These are phyloP conservation scores for Skeletonema marinoi DNA, from an alignment of 108 stramenopile species.

Conservation along the genomic window DNA sequence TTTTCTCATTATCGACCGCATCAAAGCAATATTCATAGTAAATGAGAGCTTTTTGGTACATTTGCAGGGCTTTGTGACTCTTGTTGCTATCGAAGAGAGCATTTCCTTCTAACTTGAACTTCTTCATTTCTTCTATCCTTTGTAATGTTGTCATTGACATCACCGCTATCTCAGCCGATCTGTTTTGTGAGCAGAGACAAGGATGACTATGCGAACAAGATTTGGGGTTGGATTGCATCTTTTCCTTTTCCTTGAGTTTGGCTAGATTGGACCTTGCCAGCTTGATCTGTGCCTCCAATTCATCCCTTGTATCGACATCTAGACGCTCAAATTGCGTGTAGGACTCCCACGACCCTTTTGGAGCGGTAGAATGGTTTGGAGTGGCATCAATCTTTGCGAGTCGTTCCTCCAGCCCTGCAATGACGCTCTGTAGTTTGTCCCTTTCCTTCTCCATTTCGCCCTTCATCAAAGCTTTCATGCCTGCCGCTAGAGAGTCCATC, in stretches of 20 bases:
- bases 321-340: not conserved
- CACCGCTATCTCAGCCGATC: slow-evolving; percentile 18
- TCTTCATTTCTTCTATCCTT: slow-evolving; percentile 13
- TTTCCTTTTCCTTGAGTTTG: slow-evolving; percentile 9
- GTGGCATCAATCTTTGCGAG: not conserved
- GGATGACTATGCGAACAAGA: slow-evolving; percentile 5
- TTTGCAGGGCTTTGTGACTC: not conserved
- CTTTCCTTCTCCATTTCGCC: slow-evolving; percentile 11
- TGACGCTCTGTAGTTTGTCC: not conserved
- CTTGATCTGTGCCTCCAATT: slow-evolving; percentile 6
- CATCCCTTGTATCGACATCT: not conserved
- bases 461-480: slow-evolving; percentile 10
- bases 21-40: slow-evolving; percentile 34
- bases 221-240: not conserved
- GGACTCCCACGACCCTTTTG: slow-evolving; percentile 7
- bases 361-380: not conserved
- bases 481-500: not conserved
- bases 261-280: not conserved
- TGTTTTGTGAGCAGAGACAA: slow-evolving; percentile 15
- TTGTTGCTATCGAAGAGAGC: slow-evolving; percentile 13
- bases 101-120: slow-evolving; percentile 22
- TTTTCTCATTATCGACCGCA: not conserved
- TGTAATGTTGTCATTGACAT: slow-evolving; percentile 15
- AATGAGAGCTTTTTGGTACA: slow-evolving; percentile 22
- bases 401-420: slow-evolving; percentile 7